Base-by-base conservation (phyloP, 371 early-diverging fungal genomes). In the Dichotomocladium elegans region DNA sequence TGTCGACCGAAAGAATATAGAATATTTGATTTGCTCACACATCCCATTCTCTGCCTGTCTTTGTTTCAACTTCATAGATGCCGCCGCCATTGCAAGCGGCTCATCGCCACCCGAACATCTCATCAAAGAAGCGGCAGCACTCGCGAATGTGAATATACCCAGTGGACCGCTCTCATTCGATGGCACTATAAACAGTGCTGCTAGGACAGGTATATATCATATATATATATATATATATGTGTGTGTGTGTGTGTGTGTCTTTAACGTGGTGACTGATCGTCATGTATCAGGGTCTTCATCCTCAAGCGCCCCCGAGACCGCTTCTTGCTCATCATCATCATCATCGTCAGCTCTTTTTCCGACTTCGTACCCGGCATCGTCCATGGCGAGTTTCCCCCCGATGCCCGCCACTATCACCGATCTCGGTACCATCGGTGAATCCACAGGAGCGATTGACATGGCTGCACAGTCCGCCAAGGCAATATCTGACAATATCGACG, bases 401-500 rank as follows among this genome's bases (percentile, higher is more conserved):
- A 30, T 8, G 19, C 31, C 21, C 15, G 29, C 44, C 3, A 14
- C 19, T 25, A 14, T 51, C n/a, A 30, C 41, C 15, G 51, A 51
- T n/a, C 37, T 51, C 15, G 41, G 34, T 4, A 7, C 24, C 34
- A 33, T 25, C 31, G 35, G 11, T 31, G 24, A 4, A 22, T 35
- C 17, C 21, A 48, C 19, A 15, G 37, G 17, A 15, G 35, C 37
- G 0, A 34, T 48, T 19, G 53, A 63, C 30, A 41, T 55, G 12
- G 63, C 63, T 25, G 40, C 60, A 22, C 55, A 61, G 6, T 63
- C 72, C 17, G 68, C 58, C 4, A 56, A 62, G 37, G 60, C 58
- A 0, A 71, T 71, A 19, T 53, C 65, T 9, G 33, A 62, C 17
- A 66, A 71, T 14, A 68, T 71, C 29, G 54, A 65, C 19, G 35